These are phyloP conservation scores for Quambalaria eucalypti DNA, from an alignment of 1,284 basidiomycete genomes.

Conservation along the genomic window DNA sequence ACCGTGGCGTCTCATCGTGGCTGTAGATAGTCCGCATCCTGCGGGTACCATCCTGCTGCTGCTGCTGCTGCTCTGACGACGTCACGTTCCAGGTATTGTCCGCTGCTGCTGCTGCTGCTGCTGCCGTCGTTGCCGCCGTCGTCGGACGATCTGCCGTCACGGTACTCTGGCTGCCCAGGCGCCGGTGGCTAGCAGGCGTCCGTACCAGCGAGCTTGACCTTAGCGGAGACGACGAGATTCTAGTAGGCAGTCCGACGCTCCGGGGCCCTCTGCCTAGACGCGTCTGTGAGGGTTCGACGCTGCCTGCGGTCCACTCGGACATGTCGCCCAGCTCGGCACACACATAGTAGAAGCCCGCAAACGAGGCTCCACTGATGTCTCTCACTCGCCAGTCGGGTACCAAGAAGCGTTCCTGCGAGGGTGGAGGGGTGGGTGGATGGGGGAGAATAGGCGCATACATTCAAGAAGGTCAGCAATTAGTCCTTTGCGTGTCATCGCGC, in stretches of 20 bases:
- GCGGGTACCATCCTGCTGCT: too few species aligned
- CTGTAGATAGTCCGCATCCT: too few species aligned
- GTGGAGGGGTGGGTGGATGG: neutral
- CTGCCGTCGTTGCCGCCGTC: too few species aligned
- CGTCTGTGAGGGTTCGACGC: neutral
- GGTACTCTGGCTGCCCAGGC: neutral
- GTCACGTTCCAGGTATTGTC: too few species aligned
- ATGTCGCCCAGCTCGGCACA: slow-evolving; percentile 59
- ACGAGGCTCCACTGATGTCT: slow-evolving; percentile 89
- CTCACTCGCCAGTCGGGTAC: slow-evolving; percentile 86
- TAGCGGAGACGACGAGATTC: neutral
- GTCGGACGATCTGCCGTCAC: too few species aligned
- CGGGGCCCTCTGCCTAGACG: neutral
- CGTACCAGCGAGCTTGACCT: neutral
- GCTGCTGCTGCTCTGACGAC: too few species aligned
- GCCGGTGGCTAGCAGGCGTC: neutral
- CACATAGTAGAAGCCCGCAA: slow-evolving; percentile 72
- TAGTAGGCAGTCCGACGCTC: neutral
- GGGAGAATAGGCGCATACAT: neutral
- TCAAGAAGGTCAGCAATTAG: neutral
- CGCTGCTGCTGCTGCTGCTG: too few species aligned
- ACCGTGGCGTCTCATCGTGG: too few species aligned
- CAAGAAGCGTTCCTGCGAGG: slow-evolving; percentile 64
- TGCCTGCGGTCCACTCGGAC: neutral
- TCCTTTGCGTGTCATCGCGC: too few species aligned